Conservation (phyloP, 179 eudicot species). For the Monotropa hypopitys region DNA sequence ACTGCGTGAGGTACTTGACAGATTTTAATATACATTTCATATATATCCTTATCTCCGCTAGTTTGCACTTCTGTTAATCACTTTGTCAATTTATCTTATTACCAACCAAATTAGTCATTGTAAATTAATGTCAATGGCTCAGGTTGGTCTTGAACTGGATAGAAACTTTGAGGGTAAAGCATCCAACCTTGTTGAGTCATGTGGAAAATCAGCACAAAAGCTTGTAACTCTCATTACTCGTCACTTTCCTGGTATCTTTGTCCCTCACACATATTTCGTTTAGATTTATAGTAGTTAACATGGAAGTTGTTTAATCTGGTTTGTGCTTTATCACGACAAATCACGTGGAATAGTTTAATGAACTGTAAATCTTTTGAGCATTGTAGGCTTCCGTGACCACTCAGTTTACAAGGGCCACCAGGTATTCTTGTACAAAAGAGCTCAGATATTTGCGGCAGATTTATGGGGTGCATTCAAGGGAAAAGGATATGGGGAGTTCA, state of each 20-base stretch:
- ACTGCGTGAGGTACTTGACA: slow-evolving; percentile 48
- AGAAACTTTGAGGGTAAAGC: slow-evolving; percentile 73
- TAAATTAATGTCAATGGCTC: slow-evolving; percentile 5
- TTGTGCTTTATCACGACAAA: not conserved
- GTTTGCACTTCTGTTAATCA: not conserved
- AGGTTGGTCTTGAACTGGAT: slow-evolving; percentile 78
- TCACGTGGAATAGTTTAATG: not conserved
- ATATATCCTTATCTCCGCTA: not conserved
- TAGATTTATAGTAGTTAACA: not conserved
- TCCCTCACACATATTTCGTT: not conserved
- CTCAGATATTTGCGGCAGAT: slow-evolving; percentile 85
- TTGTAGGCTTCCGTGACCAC: slow-evolving; percentile 73
- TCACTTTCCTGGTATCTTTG: slow-evolving; percentile 56
- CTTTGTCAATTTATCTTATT: not conserved
- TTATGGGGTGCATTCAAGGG: slow-evolving; percentile 90
- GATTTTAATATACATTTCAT: not conserved
- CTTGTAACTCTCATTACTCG: slow-evolving; percentile 60
- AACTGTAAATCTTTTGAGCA: not conserved
- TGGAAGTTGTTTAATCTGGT: not conserved
- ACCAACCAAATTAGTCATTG: not conserved
- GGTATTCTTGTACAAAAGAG: slow-evolving; percentile 73
- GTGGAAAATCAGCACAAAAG: slow-evolving; percentile 66
- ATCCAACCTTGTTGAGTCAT: slow-evolving; percentile 56
- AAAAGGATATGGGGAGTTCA: slow-evolving; percentile 60
- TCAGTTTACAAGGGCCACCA: slow-evolving; percentile 82